phyloP scores from a whole-genome alignment of 768 basidiomycete genomes.

The Psilocybe cyanescens region DNA sequence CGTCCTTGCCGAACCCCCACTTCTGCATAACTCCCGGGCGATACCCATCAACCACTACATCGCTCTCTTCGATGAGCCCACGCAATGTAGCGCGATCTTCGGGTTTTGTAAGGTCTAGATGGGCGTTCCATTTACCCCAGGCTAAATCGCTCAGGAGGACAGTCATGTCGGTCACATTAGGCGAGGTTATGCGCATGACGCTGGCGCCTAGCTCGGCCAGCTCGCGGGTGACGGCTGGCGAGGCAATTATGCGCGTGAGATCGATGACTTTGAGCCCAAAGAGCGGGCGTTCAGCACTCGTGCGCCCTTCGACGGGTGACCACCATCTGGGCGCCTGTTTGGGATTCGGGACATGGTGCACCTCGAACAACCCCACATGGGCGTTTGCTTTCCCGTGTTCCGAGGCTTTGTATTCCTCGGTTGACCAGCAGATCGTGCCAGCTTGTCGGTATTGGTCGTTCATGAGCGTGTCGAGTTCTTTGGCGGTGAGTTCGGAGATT shows the following conservation, averaged over 20 bases:
- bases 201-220: slow-evolving; percentile 33
- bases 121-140: slow-evolving; percentile 32
- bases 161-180: slow-evolving; percentile 26
- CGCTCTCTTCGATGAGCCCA: slow-evolving; percentile 25
- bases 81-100: slow-evolving; percentile 19
- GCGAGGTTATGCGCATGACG: slow-evolving; percentile 30
- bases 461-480: slow-evolving; percentile 22
- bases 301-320: slow-evolving; percentile 15
- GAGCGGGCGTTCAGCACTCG: slow-evolving; percentile 19
- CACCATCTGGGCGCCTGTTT: slow-evolving; percentile 24
- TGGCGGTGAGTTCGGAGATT: slow-evolving; percentile 15
- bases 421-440: slow-evolving; percentile 25
- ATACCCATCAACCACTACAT: slow-evolving; percentile 34
- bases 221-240: slow-evolving; percentile 24
- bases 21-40: slow-evolving; percentile 30
- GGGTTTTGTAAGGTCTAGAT: slow-evolving; percentile 27
- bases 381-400: slow-evolving; percentile 29
- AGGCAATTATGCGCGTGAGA: slow-evolving; percentile 31
- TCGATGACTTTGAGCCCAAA: slow-evolving; percentile 31
- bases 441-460: slow-evolving; percentile 29
- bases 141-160: slow-evolving; percentile 24
- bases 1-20: slow-evolving; percentile 33
- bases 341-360: slow-evolving; percentile 25
- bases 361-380: slow-evolving; percentile 27
- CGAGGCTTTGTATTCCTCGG: slow-evolving; percentile 22